Evolutionary conservation across 2,329 filamentous ascomycete species (phyloP), one percentile per base, ranked within the genome.

Genomic region (Phyllosticta paracitricarpa): DNA sequence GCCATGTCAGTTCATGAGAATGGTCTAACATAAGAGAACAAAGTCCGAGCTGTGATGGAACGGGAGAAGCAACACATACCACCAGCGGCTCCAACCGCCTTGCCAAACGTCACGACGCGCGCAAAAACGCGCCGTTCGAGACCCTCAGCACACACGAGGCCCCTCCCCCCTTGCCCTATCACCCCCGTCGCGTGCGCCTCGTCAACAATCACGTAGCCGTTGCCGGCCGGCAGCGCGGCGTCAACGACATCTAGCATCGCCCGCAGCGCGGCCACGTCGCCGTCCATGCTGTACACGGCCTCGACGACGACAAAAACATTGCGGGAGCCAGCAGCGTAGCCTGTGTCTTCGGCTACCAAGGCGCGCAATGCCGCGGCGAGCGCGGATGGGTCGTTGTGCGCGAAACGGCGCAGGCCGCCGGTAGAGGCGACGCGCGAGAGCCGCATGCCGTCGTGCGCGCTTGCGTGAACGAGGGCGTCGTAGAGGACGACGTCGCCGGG

Each of bases 381-480:
- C 25, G 68, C 69, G 0, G 62, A 56, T 0, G 84, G 74, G 4
- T 73, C 76, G 63, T 85, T 87, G 66, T 89, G 87, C 12, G 69
- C 66, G 64, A 90, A 89, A 14, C 65, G 76, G 40, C 67, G 71
- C 40, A 48, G 40, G 3, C 40, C 40, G 6, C 14, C 14, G 0
- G 67, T 72, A 0, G 84, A 85, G 12, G 48, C 17, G 53, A 73
- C 65, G 1, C 86, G 79, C 6, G 84, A 85, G 22, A 86, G 67
- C 19, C 80, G 79, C 86, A 92, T 89, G 0, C 89, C 89, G 69
- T 92, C 89, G 63, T 91, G 89, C 1, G 86, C 83, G 66, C 87
- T 91, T 0, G 89, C 89, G 66, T 93, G 89, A 14, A 93, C 84
- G 33, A 88, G 77, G 69, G 88, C 87, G 67, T 93, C 89, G 65